Conservation (phyloP, 495 filamentous ascomycete genomes). For the Penicillium lividum region DNA sequence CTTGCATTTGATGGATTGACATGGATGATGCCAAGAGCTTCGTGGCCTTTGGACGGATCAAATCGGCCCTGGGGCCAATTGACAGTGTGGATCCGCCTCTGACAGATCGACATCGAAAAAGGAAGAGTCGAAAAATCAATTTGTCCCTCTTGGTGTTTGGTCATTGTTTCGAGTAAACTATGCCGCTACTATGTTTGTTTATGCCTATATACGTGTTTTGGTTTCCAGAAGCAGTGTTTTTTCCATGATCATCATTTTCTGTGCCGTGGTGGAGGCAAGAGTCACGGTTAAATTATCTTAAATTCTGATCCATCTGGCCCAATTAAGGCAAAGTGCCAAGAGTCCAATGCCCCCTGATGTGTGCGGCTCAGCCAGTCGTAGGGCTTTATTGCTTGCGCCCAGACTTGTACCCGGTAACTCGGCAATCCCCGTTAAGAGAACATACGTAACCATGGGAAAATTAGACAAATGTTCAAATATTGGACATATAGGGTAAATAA, state of each 20-base stretch:
- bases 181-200: not conserved
- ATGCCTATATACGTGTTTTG: too few species aligned
- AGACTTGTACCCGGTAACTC: not conserved
- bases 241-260: not conserved
- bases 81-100: not conserved
- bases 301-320: not conserved
- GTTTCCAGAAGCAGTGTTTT: not conserved
- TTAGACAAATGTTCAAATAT: not conserved
- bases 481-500: not conserved
- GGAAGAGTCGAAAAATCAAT: not conserved
- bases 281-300: not conserved
- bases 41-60: not conserved
- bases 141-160: not conserved
- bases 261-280: not conserved
- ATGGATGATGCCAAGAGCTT: conserved; percentile 1
- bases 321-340: not conserved
- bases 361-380: conserved; percentile 3
- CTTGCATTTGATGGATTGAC: conserved; percentile 7
- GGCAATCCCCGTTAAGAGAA: not conserved
- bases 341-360: not conserved
- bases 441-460: not conserved
- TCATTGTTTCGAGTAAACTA: not conserved
- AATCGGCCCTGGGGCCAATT: not conserved
- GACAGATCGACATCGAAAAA: not conserved
- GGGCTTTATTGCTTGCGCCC: not conserved